A percentile compares a stretch with the other conserved stretches of the same genome.
These are phyloP conservation scores for Bremia lactucae DNA, from an alignment of 352 stramenopile species.

Conservation along the genomic window DNA sequence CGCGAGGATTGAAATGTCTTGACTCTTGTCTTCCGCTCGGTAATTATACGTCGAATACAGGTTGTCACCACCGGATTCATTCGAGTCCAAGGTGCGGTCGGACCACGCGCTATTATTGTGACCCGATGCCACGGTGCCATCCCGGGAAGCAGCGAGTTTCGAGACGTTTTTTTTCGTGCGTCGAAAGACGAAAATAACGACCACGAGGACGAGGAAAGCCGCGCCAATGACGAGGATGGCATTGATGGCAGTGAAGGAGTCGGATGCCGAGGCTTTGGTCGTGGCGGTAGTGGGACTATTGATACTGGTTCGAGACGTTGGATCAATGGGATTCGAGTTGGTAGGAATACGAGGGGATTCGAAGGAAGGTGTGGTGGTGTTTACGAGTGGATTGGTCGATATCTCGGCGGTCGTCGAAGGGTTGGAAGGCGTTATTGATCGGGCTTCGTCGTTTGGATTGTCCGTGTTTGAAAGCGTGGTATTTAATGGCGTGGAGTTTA, in stretches of 20 bases:
- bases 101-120: slow-evolving; percentile 14
- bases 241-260: slow-evolving; percentile 19
- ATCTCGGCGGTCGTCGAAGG: slow-evolving; percentile 1
- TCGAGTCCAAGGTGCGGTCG: slow-evolving; percentile 11
- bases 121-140: slow-evolving; percentile 19
- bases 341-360: too few species aligned
- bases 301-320: too few species aligned
- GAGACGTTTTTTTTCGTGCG: slow-evolving; percentile 25
- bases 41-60: slow-evolving; percentile 22
- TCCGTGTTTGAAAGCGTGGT: too few species aligned
- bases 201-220: slow-evolving; percentile 28
- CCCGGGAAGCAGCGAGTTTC: slow-evolving; percentile 20
- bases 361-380: too few species aligned
- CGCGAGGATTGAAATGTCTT: slow-evolving; percentile 14
- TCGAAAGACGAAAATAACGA: slow-evolving; percentile 39
- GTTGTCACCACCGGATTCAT: slow-evolving; percentile 6
- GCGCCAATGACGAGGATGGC: slow-evolving; percentile 35
- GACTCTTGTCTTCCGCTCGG: slow-evolving; percentile 13
- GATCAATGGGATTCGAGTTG: too few species aligned
- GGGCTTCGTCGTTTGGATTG: too few species aligned
- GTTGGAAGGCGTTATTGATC: slow-evolving; percentile 8
- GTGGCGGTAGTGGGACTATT: too few species aligned
- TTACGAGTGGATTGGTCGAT: too few species aligned
- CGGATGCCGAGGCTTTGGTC: not conserved
- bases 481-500: too few species aligned